Evolutionary conservation across 2,329 filamentous ascomycete species (phyloP).

Genomic region (Aspergillus floridensis): DNA sequence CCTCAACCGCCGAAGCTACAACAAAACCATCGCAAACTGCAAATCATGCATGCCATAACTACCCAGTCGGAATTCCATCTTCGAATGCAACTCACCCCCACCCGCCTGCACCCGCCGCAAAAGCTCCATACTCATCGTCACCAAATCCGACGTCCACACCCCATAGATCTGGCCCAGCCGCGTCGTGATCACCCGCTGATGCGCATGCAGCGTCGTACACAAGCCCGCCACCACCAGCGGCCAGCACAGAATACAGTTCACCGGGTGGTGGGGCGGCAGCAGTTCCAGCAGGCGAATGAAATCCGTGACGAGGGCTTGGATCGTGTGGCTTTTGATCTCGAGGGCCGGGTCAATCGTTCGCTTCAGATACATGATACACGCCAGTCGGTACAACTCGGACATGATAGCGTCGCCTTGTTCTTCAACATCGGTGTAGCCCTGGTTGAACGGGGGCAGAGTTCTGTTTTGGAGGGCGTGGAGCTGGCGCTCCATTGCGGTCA

Average conservation of each 20-base stretch:
- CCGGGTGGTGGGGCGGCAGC: background rate
- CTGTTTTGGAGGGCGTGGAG: background rate
- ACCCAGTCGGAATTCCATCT: background rate
- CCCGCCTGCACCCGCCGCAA: background rate
- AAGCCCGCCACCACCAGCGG: constrained; percentile 7
- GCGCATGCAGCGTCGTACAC: background rate
- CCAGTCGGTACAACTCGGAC: constrained; percentile 8
- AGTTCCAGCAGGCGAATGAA: constrained; percentile 1
- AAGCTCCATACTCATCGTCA: constrained; percentile 4
- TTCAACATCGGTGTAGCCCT: background rate
- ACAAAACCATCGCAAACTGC: background rate
- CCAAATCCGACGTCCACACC: constrained; percentile 2
- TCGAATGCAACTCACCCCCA: background rate
- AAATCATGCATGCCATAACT: background rate
- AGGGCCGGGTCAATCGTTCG: background rate
- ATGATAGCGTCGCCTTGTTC: background rate
- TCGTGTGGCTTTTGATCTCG: background rate
- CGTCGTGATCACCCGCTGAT: constrained; percentile 5
- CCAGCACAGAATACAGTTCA: constrained; percentile 9
- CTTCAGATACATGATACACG: constrained; percentile 5
- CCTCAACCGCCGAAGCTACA: background rate
- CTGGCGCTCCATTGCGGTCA: background rate
- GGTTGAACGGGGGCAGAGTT: background rate
- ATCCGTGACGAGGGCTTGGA: background rate
- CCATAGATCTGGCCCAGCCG: constrained; percentile 1